Conservation (phyloP, 2,329 filamentous ascomycete species). For the Claviceps paspali region DNA sequence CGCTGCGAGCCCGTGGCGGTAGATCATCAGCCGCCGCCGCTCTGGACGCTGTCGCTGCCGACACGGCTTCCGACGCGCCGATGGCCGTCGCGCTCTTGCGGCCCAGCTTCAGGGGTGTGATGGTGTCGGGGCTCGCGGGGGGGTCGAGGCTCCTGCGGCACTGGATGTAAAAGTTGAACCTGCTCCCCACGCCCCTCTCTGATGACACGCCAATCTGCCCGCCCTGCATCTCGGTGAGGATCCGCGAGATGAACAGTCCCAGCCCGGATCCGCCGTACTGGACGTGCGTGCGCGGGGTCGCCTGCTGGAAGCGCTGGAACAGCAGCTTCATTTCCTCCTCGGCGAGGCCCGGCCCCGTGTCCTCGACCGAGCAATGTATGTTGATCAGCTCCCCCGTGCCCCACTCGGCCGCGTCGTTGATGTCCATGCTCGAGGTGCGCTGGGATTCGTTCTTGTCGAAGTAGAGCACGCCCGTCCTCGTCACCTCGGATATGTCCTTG, state of each 20-base stretch:
- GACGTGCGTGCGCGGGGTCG: constrained; percentile 53
- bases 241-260: constrained; percentile 61
- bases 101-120: constrained; percentile 21
- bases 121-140: constrained; percentile 20
- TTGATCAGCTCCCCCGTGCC: constrained; percentile 56
- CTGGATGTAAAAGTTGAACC: constrained; percentile 64
- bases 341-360: constrained; percentile 53
- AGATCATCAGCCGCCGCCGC: no score
- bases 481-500: constrained; percentile 28
- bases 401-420: constrained; percentile 48
- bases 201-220: constrained; percentile 63
- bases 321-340: constrained; percentile 50
- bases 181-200: constrained; percentile 51
- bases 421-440: constrained; percentile 19
- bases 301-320: constrained; percentile 55
- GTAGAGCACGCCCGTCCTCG: constrained; percentile 27
- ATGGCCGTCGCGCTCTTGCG: constrained; percentile 11
- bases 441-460: constrained; percentile 30
- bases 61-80: constrained; percentile 1
- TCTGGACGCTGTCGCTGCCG: constrained; percentile 9
- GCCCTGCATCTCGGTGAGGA: constrained; percentile 61
- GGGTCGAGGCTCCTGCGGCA: constrained; percentile 38
- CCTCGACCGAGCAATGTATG: constrained; percentile 55
- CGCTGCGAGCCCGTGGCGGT: no score
- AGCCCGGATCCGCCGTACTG: constrained; percentile 58